phyloP scores from a whole-genome alignment of 108 stramenopile species.

The Nannochloropsis granulata region DNA sequence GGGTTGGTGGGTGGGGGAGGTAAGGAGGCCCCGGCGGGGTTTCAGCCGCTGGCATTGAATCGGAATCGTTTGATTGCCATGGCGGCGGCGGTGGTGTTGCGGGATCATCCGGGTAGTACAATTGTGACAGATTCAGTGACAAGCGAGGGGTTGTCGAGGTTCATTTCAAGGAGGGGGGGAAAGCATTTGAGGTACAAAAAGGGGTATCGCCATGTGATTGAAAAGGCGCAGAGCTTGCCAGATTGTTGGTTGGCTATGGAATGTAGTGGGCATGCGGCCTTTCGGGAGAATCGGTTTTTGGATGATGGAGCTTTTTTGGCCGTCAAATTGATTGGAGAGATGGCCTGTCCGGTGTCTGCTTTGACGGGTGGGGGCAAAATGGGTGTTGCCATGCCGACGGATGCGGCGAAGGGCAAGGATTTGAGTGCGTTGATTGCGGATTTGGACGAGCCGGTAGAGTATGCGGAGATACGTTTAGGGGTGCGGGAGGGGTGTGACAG shows the following conservation, averaged over 20 bases:
- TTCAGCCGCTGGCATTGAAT: conserved; percentile 5
- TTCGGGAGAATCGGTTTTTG: conserved; percentile 26
- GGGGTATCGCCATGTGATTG: conserved; percentile 37
- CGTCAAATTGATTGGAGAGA: conserved; percentile 8
- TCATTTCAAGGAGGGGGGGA: neutral
- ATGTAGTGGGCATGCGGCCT: conserved; percentile 30
- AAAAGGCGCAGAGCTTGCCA: conserved; percentile 24
- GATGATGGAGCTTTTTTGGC: conserved; percentile 38
- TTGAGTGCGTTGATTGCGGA: neutral
- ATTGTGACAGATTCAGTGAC: conserved; percentile 40
- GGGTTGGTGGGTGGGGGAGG: neutral
- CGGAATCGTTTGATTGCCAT: conserved; percentile 31
- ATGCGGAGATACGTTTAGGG: neutral
- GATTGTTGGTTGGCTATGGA: conserved; percentile 30
- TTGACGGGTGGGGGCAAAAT: neutral
- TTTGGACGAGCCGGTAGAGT: neutral
- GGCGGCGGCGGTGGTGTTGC: conserved; percentile 19
- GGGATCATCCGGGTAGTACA: conserved; percentile 26
- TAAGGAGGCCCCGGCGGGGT: neutral
- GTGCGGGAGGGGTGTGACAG: neutral
- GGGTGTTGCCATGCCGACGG: neutral
- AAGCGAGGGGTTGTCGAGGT: neutral
- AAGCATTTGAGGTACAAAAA: conserved; percentile 25
- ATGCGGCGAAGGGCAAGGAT: neutral
- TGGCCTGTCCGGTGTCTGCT: neutral